Base-by-base conservation (phyloP, 73 alveolate genomes). In the Effrenium voratum region DNA sequence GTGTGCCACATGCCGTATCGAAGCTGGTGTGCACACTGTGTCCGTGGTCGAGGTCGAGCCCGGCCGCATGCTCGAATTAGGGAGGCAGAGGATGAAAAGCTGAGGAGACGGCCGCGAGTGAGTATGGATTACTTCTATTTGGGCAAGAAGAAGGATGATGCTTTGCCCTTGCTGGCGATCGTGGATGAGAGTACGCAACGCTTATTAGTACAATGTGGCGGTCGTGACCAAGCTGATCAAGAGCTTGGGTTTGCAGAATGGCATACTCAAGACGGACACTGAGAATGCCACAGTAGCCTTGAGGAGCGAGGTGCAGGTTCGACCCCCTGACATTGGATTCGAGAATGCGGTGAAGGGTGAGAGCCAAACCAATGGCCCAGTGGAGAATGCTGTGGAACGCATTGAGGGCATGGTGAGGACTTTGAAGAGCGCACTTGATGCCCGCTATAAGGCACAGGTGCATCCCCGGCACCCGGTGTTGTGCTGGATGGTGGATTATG, bases 291-390 rank as follows among this genome's bases (percentile, higher is more conserved):
- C 59, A 2, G 60, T 86, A 45, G 83, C 60, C 6, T 41, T 86
- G 45, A 41, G 94, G 12, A 46, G 32, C 38, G 83, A 68, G 45
- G 82, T 44, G 16, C 57, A 36, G 60, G 44, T 36, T 4, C 30
- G 36, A 68, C 38, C 59, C 34, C 94, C 83, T 0, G 41, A 41
- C 34, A 6, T 86, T 45, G 40, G 82, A 30, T 24, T 38, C 10
- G 83, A 86, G 66, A 49, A 59, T 57, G 94, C 80, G 16, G 49
- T 46, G 46, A 86, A 57, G 46, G 94, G 94, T 8, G 94, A 86
- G 80, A 52, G 82, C 41, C 72, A 44, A 1, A 34, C 76, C 6
- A 57, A 63, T 32, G 94, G 66, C 0, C 47, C 24, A 36, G 72
- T 40, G 4, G 94, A 86, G 57, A 1, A 47, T 3, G 41, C 43